These are phyloP conservation scores for Silene coronaria DNA, from an alignment of 179 eudicot species.

Conservation along the genomic window DNA sequence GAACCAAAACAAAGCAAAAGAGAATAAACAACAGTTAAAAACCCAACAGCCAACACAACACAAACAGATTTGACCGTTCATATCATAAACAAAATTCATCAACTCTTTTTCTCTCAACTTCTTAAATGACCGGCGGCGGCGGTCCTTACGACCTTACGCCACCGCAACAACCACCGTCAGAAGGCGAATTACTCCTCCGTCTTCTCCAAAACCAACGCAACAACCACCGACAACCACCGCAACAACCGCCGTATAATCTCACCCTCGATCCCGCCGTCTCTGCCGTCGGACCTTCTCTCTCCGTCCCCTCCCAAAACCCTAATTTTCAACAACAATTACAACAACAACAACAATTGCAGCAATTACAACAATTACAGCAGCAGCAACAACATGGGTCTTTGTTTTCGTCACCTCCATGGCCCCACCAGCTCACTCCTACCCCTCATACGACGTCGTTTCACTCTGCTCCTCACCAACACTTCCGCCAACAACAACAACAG, in stretches of 20 bases:
- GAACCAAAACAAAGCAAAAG: too few species aligned
- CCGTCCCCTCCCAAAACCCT: slow-evolving; percentile 19
- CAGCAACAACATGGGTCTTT: background rate
- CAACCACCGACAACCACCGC: slow-evolving; percentile 1
- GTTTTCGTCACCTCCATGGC: slow-evolving; percentile 15
- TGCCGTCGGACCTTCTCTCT: slow-evolving; percentile 28
- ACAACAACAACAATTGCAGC: slow-evolving; percentile 13
- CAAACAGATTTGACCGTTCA: background rate
- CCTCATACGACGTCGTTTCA: slow-evolving; percentile 20
- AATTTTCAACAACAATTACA: slow-evolving; percentile 17
- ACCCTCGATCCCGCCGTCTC: slow-evolving; percentile 36
- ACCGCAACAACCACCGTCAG: slow-evolving; percentile 14
- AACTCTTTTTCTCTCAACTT: background rate
- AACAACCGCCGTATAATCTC: slow-evolving; percentile 7
- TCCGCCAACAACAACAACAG: slow-evolving; percentile 17
- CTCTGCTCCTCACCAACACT: slow-evolving; percentile 28
- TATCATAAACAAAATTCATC: background rate
- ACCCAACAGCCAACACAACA: background rate
- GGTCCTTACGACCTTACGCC: slow-evolving; percentile 19
- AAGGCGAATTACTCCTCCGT: slow-evolving; percentile 34
- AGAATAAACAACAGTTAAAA: too few species aligned
- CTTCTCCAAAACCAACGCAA: slow-evolving; percentile 26
- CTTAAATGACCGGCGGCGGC: slow-evolving; percentile 55
- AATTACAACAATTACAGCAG: background rate
- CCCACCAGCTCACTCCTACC: slow-evolving; percentile 15